These are phyloP conservation scores for Adansonia madagascariensis DNA, from an alignment of 441 rosid genomes.

Conservation along the genomic window DNA sequence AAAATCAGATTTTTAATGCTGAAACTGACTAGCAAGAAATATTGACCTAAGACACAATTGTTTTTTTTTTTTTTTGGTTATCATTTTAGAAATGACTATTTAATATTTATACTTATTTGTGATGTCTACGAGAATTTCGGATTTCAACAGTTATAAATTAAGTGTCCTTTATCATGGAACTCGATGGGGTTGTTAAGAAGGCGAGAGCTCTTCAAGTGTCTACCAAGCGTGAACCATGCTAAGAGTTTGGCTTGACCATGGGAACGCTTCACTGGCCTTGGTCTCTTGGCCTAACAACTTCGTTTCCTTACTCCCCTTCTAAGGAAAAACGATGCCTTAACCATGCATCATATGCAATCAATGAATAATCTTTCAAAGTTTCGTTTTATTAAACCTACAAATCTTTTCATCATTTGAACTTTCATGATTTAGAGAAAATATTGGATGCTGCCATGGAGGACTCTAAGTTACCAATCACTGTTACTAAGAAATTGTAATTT, in stretches of 20 bases:
- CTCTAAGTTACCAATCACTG: background rate
- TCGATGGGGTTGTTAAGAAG: too few relatives aligned
- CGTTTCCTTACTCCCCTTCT: too few relatives aligned
- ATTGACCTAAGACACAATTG: too few relatives aligned
- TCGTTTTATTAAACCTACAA: background rate
- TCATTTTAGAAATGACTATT: too few relatives aligned
- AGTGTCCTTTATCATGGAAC: too few relatives aligned
- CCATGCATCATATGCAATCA: conserved; percentile 17
- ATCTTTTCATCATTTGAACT: background rate
- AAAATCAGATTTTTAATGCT: background rate
- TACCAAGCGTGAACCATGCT: too few relatives aligned
- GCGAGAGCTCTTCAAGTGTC: too few relatives aligned
- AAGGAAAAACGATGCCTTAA: background rate
- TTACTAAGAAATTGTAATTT: background rate
- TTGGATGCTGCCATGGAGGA: background rate
- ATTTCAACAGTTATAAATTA: too few relatives aligned
- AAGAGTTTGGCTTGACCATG: background rate
- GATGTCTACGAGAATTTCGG: too few relatives aligned
- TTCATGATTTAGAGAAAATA: background rate
- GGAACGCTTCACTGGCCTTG: background rate
- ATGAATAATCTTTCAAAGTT: background rate
- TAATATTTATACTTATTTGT: too few relatives aligned
- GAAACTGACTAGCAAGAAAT: too few relatives aligned
- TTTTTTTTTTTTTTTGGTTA: too few relatives aligned
- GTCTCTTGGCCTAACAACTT: background rate